Conservation (phyloP, 2,329 filamentous ascomycete genomes). For the Cordyceps pruinosa region DNA sequence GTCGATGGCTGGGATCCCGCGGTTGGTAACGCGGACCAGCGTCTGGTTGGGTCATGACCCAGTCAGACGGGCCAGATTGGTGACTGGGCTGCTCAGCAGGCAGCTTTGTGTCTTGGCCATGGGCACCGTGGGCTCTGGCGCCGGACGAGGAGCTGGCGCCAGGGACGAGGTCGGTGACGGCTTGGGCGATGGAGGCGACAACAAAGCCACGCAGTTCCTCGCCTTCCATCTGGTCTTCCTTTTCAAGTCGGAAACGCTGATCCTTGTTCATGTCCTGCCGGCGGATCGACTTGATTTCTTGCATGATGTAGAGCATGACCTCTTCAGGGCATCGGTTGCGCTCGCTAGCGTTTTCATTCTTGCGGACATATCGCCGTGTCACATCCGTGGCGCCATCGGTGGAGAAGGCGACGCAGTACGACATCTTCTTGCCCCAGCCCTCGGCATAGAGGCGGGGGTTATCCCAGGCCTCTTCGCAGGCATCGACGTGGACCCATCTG, state of each 20-base stretch:
- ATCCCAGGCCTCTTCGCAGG: slow-evolving; percentile 92
- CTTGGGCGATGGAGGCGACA: slow-evolving; percentile 64
- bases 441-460: slow-evolving; percentile 87
- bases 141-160: slow-evolving; percentile 30
- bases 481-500: slow-evolving; percentile 95
- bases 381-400: slow-evolving; percentile 72
- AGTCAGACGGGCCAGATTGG: slow-evolving; percentile 45
- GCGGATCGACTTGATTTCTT: slow-evolving; percentile 81
- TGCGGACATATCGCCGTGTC: slow-evolving; percentile 62
- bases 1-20: slow-evolving; percentile 38
- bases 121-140: slow-evolving; percentile 18
- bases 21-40: slow-evolving; percentile 35
- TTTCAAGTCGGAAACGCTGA: slow-evolving; percentile 72
- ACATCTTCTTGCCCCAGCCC: slow-evolving; percentile 94
- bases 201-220: slow-evolving; percentile 68
- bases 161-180: slow-evolving; percentile 62
- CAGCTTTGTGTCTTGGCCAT: slow-evolving; percentile 51
- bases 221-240: slow-evolving; percentile 71
- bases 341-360: slow-evolving; percentile 63
- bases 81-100: slow-evolving; percentile 52
- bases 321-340: slow-evolving; percentile 79
- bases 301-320: slow-evolving; percentile 82
- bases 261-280: slow-evolving; percentile 81
- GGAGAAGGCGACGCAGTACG: slow-evolving; percentile 94
- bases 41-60: slow-evolving; percentile 42